Conservation (phyloP, 345 rosid genomes). For the Dipteronia dyeriana region DNA sequence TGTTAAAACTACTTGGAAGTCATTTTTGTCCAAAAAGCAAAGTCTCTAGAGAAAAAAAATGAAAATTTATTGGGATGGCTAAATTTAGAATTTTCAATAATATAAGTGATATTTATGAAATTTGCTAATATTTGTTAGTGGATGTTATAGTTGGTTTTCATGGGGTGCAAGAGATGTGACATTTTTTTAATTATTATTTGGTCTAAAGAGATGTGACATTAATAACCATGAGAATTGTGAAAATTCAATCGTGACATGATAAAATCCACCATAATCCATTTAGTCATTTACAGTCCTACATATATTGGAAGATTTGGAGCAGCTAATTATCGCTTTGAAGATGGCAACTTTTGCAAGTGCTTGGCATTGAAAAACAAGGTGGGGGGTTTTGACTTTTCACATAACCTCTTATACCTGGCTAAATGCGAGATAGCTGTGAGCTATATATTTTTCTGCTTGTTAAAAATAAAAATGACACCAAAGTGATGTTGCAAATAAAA, state of each 20-base stretch:
- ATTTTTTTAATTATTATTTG: too few relatives aligned
- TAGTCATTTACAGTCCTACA: background rate
- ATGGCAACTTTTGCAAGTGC: constrained; percentile 27
- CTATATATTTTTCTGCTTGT: background rate
- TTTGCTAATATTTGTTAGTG: too few relatives aligned
- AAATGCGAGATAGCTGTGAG: background rate
- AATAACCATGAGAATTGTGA: background rate
- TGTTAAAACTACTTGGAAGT: too few relatives aligned
- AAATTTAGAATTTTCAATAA: too few relatives aligned
- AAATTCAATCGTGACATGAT: constrained; percentile 14
- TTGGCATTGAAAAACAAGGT: constrained; percentile 23
- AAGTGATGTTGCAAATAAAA: background rate
- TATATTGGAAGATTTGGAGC: constrained; percentile 22
- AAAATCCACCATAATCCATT: constrained; percentile 11
- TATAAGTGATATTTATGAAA: too few relatives aligned
- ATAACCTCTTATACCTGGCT: background rate
- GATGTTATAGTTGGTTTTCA: background rate
- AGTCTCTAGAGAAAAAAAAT: too few relatives aligned
- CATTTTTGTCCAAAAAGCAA: too few relatives aligned
- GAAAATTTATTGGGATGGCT: too few relatives aligned
- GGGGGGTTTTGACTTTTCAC: constrained; percentile 25
- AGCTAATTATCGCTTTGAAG: background rate
- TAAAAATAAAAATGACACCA: background rate
- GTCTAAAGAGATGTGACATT: background rate
- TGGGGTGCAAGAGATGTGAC: background rate